These are phyloP conservation scores for Penicillium sp. DNA, from an alignment of 2,329 filamentous ascomycete genomes.

Conservation along the genomic window DNA sequence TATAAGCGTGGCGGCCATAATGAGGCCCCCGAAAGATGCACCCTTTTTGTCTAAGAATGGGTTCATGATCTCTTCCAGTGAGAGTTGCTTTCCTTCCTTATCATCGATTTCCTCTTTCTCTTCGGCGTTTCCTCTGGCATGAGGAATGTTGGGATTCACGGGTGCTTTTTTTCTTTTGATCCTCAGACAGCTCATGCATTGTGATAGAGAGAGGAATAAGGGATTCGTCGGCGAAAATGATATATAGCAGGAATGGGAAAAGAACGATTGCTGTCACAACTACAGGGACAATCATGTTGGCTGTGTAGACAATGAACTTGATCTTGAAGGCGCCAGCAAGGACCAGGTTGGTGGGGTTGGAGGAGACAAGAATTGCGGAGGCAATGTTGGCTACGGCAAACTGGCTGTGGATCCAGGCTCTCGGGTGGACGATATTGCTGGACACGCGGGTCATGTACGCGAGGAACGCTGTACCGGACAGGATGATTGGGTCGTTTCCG, in stretches of 20 bases:
- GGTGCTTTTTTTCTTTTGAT: conserved; percentile 58
- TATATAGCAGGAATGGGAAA: conserved; percentile 68
- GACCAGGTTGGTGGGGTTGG: conserved; percentile 74
- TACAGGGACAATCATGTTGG: conserved; percentile 75
- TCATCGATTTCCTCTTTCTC: conserved; percentile 52
- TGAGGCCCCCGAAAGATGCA: conserved; percentile 61
- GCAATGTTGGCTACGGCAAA: conserved; percentile 72
- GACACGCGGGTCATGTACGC: conserved; percentile 76
- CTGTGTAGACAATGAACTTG: conserved; percentile 71
- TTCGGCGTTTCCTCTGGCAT: conserved; percentile 57
- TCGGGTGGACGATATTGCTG: conserved; percentile 68
- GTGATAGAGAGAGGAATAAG: conserved; percentile 66
- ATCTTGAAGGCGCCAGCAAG: conserved; percentile 71
- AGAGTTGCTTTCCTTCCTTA: conserved; percentile 56
- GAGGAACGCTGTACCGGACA: conserved; percentile 72
- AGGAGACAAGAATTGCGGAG: conserved; percentile 73
- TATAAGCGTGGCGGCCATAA: conserved; percentile 68
- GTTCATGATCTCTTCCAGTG: conserved; percentile 72
- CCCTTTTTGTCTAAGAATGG: conserved; percentile 68
- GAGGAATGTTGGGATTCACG: conserved; percentile 71
- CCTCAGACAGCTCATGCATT: conserved; percentile 66
- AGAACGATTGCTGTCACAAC: conserved; percentile 66
- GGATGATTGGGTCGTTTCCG: conserved; percentile 73
- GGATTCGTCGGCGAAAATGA: conserved; percentile 64
- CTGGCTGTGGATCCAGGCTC: conserved; percentile 72